Conservation (phyloP, 331 rosid species). For the Spiraea crenata region DNA sequence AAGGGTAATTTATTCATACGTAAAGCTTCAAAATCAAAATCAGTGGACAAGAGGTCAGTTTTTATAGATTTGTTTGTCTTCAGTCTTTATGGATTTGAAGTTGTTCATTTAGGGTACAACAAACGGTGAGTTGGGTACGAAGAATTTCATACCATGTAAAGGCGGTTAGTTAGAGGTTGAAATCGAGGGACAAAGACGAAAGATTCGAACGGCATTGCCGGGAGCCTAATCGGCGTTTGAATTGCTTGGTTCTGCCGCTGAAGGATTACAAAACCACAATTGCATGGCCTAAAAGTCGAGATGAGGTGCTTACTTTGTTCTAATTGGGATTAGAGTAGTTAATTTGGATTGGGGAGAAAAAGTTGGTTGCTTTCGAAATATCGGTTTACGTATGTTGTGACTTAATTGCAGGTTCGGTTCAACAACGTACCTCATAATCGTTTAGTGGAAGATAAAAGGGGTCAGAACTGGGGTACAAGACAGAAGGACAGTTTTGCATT, state of each 20-base stretch:
- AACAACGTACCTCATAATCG: constrained; percentile 85
- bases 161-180: constrained; percentile 53
- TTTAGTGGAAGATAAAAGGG: constrained; percentile 89
- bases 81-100: too few relatives aligned
- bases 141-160: too few relatives aligned
- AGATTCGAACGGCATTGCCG: constrained; percentile 87
- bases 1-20: too few relatives aligned
- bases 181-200: constrained; percentile 61
- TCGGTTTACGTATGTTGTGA: background rate
- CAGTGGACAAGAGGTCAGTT: too few relatives aligned
- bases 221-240: constrained; percentile 36
- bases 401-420: constrained; percentile 74
- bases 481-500: constrained; percentile 65
- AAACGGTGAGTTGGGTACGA: too few relatives aligned
- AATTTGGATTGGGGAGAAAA: too few relatives aligned
- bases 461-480: constrained; percentile 82
- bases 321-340: too few relatives aligned
- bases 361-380: background rate
- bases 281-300: constrained; percentile 95
- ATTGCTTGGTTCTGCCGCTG: constrained; percentile 81
- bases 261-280: constrained; percentile 66
- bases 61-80: too few relatives aligned
- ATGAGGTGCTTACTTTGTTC: constrained; percentile 54
- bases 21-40: too few relatives aligned
- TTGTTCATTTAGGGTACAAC: too few relatives aligned